These are phyloP conservation scores for Solanum tacnaense DNA, from an alignment of 257 asterid genomes.

Conservation along the genomic window DNA sequence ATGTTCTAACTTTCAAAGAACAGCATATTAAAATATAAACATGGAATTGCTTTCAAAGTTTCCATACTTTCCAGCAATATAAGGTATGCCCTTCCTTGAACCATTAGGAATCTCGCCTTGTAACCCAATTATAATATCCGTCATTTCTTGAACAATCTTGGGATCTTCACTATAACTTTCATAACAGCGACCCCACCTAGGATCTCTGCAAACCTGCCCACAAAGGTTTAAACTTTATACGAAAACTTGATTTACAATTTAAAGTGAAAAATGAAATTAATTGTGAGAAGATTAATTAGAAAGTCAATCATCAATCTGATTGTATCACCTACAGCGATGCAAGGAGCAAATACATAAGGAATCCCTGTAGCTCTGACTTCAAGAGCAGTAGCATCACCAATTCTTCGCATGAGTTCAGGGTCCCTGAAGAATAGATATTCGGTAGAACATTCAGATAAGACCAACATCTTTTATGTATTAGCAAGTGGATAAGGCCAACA, in stretches of 20 bases:
- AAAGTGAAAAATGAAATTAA: background rate
- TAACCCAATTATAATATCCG: slow-evolving; percentile 70
- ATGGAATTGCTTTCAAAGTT: slow-evolving; percentile 7
- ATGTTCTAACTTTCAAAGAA: background rate
- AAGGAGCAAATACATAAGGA: slow-evolving; percentile 83
- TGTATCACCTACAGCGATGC: slow-evolving; percentile 67
- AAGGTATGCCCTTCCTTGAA: slow-evolving; percentile 64
- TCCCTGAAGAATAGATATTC: slow-evolving; percentile 38
- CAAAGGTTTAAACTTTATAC: background rate
- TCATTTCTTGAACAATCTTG: slow-evolving; percentile 69
- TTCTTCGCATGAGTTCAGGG: slow-evolving; percentile 28
- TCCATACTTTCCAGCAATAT: slow-evolving; percentile 59
- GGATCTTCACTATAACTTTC: slow-evolving; percentile 94
- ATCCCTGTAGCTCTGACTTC: slow-evolving; percentile 93
- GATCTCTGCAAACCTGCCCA: slow-evolving; percentile 84
- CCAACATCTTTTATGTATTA: background rate
- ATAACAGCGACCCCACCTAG: slow-evolving; percentile 96
- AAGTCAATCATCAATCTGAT: background rate
- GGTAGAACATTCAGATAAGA: background rate
- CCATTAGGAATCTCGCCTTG: slow-evolving; percentile 80
- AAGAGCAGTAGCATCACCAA: slow-evolving; percentile 80
- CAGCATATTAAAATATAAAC: background rate
- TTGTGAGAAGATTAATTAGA: background rate
- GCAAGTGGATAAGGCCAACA: background rate
- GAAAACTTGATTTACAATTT: background rate